A percentile compares a stretch with the other conserved stretches of the same genome.
Evolutionary conservation across 805 yeast genomes (phyloP).

Genomic region (Candida yuanshanica): DNA sequence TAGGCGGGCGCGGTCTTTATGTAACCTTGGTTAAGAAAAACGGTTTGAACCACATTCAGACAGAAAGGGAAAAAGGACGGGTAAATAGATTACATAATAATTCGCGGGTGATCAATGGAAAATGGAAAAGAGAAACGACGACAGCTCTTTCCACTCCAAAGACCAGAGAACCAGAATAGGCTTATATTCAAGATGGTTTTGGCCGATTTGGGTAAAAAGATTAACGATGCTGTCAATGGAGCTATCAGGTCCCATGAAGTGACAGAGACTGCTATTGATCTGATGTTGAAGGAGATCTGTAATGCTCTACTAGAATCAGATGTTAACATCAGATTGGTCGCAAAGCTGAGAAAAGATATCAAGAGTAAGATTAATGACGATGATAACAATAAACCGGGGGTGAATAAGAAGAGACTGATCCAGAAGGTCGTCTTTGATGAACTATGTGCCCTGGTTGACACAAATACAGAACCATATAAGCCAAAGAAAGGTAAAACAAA

Average conservation of each 20-base stretch:
- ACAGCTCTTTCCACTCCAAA: background rate
- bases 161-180: background rate
- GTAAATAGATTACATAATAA: background rate
- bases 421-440: constrained; percentile 96
- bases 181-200: constrained; percentile 48
- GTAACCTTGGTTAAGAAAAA: no score
- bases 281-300: constrained; percentile 80
- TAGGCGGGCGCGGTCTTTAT: no score
- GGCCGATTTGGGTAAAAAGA: constrained; percentile 73
- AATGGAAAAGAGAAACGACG: background rate
- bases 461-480: constrained; percentile 53
- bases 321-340: constrained; percentile 83
- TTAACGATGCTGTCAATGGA: constrained; percentile 65
- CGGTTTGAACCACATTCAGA: no score
- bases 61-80: no score
- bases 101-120: background rate
- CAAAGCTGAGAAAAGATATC: constrained; percentile 67
- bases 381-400: constrained; percentile 39
- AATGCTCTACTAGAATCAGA: constrained; percentile 91
- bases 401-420: constrained; percentile 69
- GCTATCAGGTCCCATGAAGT: constrained; percentile 51
- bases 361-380: constrained; percentile 48
- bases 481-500: constrained; percentile 79
- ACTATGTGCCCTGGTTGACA: constrained; percentile 79
- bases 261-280: constrained; percentile 58